These are phyloP conservation scores for Vitrella brassicaformis DNA, from an alignment of 73 alveolate species.

Conservation along the genomic window DNA sequence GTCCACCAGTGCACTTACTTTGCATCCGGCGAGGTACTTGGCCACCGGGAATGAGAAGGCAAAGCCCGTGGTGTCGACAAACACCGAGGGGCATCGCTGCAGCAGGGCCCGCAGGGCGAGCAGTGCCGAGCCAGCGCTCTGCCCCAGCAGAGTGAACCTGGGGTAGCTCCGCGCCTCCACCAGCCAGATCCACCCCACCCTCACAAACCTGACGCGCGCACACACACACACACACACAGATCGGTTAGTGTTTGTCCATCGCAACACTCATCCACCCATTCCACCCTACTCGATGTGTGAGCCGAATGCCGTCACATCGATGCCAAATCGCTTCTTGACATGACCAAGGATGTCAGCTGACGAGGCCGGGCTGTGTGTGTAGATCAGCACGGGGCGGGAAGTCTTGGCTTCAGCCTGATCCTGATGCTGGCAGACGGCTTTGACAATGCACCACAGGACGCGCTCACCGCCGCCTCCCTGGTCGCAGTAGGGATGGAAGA, in stretches of 20 bases:
- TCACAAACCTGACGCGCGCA: slow-evolving; percentile 28
- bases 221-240: not conserved
- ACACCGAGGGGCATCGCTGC: slow-evolving; percentile 65
- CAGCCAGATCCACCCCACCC: slow-evolving; percentile 35
- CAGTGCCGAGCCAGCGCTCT: slow-evolving; percentile 58
- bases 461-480: slow-evolving; percentile 84
- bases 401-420: too few species aligned
- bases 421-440: not conserved
- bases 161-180: slow-evolving; percentile 45
- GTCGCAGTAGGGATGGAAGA: slow-evolving; percentile 45
- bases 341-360: too few species aligned
- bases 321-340: slow-evolving; percentile 19
- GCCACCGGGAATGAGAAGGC: slow-evolving; percentile 70
- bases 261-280: not conserved
- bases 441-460: slow-evolving; percentile 46
- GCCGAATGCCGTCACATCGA: slow-evolving; percentile 10
- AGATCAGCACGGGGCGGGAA: too few species aligned
- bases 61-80: slow-evolving; percentile 80
- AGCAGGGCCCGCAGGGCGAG: slow-evolving; percentile 54
- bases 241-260: not conserved
- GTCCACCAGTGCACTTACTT: too few species aligned
- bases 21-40: slow-evolving; percentile 39
- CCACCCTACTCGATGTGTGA: not conserved
- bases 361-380: too few species aligned
- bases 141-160: slow-evolving; percentile 61